Evolutionary conservation across 352 stramenopile species (phyloP).

Genomic region (Phytopythium mirpurense): DNA sequence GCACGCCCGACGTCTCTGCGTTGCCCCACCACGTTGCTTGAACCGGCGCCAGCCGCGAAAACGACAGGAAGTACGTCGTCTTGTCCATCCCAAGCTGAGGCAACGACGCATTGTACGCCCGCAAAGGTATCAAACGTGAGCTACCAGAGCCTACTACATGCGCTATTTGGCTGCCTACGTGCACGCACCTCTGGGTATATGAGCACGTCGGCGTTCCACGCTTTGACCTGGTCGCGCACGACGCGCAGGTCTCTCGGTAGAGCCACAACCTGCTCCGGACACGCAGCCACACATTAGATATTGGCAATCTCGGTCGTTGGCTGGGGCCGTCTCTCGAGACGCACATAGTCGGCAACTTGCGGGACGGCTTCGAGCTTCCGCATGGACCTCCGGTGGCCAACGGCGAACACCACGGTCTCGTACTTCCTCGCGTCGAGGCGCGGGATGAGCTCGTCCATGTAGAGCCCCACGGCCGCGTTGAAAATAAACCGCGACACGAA

Average conservation of each 20-base stretch:
- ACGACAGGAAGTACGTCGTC: constrained; percentile 70
- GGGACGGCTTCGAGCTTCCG: constrained; percentile 33
- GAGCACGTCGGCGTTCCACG: constrained; percentile 52
- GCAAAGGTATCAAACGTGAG: too few species aligned
- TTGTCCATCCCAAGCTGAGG: constrained; percentile 71
- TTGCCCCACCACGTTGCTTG: constrained; percentile 78
- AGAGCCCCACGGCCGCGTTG: constrained; percentile 40
- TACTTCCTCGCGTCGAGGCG: constrained; percentile 54
- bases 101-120: too few species aligned
- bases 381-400: constrained; percentile 57
- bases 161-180: too few species aligned
- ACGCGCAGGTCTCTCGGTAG: constrained; percentile 44
- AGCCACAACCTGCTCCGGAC: constrained; percentile 30
- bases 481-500: constrained; percentile 68
- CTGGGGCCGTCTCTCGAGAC: background rate
- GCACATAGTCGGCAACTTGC: constrained; percentile 47
- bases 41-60: constrained; percentile 52
- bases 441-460: constrained; percentile 58
- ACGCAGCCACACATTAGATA: background rate
- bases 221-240: constrained; percentile 40
- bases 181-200: constrained; percentile 61
- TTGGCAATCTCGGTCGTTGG: background rate
- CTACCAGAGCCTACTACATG: too few species aligned
- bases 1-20: constrained; percentile 62
- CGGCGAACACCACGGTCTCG: constrained; percentile 60